Base-by-base conservation (phyloP, 2,329 filamentous ascomycete species). In the Aspergillus quadricinctus region DNA sequence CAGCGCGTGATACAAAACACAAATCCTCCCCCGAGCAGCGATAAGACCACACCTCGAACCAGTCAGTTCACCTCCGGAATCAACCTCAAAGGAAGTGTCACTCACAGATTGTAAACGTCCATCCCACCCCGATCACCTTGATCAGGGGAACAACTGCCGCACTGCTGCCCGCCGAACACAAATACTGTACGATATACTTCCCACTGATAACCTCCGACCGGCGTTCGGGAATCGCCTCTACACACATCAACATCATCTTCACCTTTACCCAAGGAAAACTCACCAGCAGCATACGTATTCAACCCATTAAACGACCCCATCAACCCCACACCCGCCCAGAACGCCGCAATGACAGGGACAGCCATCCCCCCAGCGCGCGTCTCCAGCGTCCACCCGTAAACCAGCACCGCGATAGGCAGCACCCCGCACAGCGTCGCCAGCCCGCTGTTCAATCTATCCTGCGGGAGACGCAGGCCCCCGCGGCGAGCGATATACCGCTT, bases 151-250 rank as follows among this genome's bases (percentile, higher is more conserved):
- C 76, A 57, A 89, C 88, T 0, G 84, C 82, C 0, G 87, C 89
- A 6, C 84, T 88, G 0, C 83, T 88, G 3, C 81, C 77, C 10
- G 88, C 89, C 1, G 85, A 89, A 60, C 91, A 89, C 3, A 91
- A 67, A 72, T 93, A 94, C 27, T 90, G 81, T 40, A 90, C 78
- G 60, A 90, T 84, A 71, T 92, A 94, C 70, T 94, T 94, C 0
- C 88, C 88, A 1, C 88, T 87, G 53, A 90, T 85, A 2, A 92
- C 88, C 66, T 93, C 89, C 9, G 86, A 83, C n/a, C 84, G 83
- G 19, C 65, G 57, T 17, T 65, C 60, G 1, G 72, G 71, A 31
- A 83, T 78, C 1, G 79, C 79, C 63, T 75, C 74, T 68, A 41
- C 31, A 25, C 19, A 40, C 0, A 25, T 59, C 10, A 25, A 25